Base-by-base conservation (phyloP, 768 basidiomycete species). In the Tubosaeta brunneosetosa region DNA sequence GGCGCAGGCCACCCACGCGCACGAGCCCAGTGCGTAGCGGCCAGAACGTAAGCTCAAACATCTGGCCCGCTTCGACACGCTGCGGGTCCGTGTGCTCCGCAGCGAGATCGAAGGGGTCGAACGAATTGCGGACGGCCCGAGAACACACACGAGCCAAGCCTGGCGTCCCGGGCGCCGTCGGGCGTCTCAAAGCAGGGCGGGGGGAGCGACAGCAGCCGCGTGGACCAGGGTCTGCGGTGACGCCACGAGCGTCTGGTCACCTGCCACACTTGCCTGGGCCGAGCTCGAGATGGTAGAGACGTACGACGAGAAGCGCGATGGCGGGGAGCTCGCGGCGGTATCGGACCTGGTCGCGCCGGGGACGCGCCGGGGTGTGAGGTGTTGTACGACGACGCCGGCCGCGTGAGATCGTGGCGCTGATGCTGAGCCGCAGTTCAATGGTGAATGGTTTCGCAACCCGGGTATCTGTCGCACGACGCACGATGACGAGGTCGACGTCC, bases 31-130 rank as follows among this genome's bases (percentile, higher is more conserved):
- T 74, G 44, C 68, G 72, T n/a, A 78, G 65, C 1, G 86, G 77
- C 36, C 88, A 47, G 53, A 81, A 93, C 9, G 79, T 72, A 45
- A 89, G 69, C 47, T 83, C 78, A 51, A 91, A 89, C 19, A 83
- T 78, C 60, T 80, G 78, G 9, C 74, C 74, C 2, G 67, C 71
- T 48, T 75, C 68, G 8, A 68, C 66, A 51, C 70, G 75, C 33
- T 61, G 51, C 57, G 31, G 22, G 40, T 60, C 32, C 25, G 37
- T 17, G 34, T 22, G 13, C 6, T 19, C 55, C 4, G 56, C 55
- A 16, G 37, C 47, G 31, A 82, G 64, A 38, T 74, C 71, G 32
- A 82, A 59, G 1, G 71, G 61, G 6, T 78, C 75, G 1, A 85
- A 62, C 26, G 72, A 66, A 78, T 47, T 3, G 74, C 68, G 27